Conservation (phyloP, 345 rosid genomes). For the Passiflora organensis region DNA sequence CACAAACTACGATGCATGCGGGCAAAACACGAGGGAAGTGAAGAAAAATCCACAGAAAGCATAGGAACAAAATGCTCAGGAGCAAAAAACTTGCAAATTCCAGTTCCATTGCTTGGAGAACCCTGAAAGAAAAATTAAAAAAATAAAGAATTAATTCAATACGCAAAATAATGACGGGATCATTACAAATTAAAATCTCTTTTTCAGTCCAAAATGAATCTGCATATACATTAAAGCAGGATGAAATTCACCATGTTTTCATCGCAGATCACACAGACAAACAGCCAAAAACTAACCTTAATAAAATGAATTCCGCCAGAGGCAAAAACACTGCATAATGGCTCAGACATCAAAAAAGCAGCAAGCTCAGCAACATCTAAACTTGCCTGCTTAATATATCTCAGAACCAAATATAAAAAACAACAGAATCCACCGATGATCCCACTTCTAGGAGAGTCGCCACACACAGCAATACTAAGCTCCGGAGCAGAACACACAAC, state of each 20-base stretch:
- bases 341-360: constrained; percentile 51
- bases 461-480: constrained; percentile 30
- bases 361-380: constrained; percentile 46
- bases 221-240: constrained; percentile 12
- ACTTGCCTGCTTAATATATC: constrained; percentile 35
- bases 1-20: constrained; percentile 38
- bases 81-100: constrained; percentile 49
- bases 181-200: too few relatives aligned
- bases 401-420: constrained; percentile 48
- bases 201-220: constrained; percentile 38
- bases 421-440: constrained; percentile 28
- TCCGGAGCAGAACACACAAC: constrained; percentile 18
- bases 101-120: constrained; percentile 4
- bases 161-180: too few relatives aligned
- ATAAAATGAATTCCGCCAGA: constrained; percentile 51
- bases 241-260: not conserved
- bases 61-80: constrained; percentile 33
- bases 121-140: too few relatives aligned
- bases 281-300: constrained; percentile 62
- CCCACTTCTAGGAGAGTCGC: too few relatives aligned
- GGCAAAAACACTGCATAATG: constrained; percentile 42
- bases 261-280: not conserved
- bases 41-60: constrained; percentile 66
- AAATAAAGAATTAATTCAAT: too few relatives aligned
- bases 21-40: constrained; percentile 59